These are phyloP conservation scores for Cardiosporidium cionae DNA, from an alignment of 169 alveolate species.

Conservation along the genomic window DNA sequence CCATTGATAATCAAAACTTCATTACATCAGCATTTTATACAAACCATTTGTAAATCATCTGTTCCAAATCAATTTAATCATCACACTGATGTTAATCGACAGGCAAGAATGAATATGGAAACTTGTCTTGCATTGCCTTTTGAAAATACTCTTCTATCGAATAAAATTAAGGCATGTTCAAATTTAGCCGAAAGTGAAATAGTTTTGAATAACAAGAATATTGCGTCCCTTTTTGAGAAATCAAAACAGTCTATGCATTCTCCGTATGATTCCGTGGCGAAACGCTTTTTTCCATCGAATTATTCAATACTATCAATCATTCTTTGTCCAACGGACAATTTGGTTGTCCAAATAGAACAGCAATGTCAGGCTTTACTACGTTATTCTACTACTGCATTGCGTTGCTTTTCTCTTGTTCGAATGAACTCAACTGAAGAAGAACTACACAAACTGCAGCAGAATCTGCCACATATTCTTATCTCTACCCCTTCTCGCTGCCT, in stretches of 20 bases:
- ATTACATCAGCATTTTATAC: too few relatives aligned
- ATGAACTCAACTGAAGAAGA: background rate
- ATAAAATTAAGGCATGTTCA: background rate
- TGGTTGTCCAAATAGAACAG: background rate
- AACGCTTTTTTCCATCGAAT: background rate
- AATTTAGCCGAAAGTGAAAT: background rate
- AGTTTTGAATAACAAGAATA: background rate
- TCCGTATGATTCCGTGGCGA: too few relatives aligned
- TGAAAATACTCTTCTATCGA: background rate
- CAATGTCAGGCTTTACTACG: background rate
- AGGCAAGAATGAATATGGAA: background rate
- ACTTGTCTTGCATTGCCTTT: background rate
- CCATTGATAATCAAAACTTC: background rate
- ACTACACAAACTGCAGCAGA: background rate
- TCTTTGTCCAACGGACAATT: background rate
- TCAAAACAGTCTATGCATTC: background rate
- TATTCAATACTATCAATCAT: background rate
- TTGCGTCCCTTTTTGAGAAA: background rate
- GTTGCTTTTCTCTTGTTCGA: background rate
- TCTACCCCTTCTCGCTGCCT: background rate
- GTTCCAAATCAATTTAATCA: too few relatives aligned
- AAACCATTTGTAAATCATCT: too few relatives aligned
- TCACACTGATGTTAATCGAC: too few relatives aligned
- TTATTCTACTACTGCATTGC: background rate
- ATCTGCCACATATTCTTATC: background rate